Percentiles rank a stretch among this genome's conserved stretches.
Evolutionary conservation across 2,329 filamentous ascomycete species (phyloP).

Genomic region (Penicillium verrucosum): DNA sequence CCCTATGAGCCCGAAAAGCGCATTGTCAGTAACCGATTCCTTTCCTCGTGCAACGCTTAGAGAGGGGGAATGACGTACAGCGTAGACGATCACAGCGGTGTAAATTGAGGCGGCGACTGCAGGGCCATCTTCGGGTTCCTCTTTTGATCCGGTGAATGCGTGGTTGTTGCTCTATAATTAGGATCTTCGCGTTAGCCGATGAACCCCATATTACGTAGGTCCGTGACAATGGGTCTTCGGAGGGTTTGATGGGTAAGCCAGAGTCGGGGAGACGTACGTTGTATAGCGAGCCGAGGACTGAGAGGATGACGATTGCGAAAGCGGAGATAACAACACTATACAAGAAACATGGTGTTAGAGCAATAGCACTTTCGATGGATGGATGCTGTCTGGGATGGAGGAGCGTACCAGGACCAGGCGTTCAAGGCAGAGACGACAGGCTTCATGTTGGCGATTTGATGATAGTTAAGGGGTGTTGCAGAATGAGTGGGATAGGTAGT

Average conservation of each 20-base stretch:
- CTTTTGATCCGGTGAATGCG: conserved; percentile 72
- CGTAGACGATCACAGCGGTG: conserved; percentile 81
- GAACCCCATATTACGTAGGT: not conserved
- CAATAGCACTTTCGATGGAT: not conserved
- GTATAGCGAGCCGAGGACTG: conserved; percentile 69
- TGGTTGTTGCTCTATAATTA: conserved; percentile 63
- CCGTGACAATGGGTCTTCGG: conserved; percentile 2
- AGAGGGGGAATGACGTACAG: conserved; percentile 56
- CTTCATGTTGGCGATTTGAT: conserved; percentile 67
- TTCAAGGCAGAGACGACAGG: conserved; percentile 87
- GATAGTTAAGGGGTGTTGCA: not conserved
- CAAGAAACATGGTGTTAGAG: conserved; percentile 10
- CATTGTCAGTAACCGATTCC: conserved; percentile 13
- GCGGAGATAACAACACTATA: conserved; percentile 66
- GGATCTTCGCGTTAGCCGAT: conserved; percentile 9
- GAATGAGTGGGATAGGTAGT: not conserved
- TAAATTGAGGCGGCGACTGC: conserved; percentile 84
- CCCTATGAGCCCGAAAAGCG: conserved; percentile 50
- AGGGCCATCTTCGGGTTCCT: conserved; percentile 67
- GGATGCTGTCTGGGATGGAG: conserved; percentile 10
- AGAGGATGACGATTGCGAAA: conserved; percentile 64
- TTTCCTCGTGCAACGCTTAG: not conserved
- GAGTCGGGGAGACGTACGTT: conserved; percentile 48
- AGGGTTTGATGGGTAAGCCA: not conserved
- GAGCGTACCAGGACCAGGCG: conserved; percentile 85